These are phyloP conservation scores for Plectosphaerella plurivora DNA, from an alignment of 2,329 filamentous ascomycete species.

Conservation along the genomic window DNA sequence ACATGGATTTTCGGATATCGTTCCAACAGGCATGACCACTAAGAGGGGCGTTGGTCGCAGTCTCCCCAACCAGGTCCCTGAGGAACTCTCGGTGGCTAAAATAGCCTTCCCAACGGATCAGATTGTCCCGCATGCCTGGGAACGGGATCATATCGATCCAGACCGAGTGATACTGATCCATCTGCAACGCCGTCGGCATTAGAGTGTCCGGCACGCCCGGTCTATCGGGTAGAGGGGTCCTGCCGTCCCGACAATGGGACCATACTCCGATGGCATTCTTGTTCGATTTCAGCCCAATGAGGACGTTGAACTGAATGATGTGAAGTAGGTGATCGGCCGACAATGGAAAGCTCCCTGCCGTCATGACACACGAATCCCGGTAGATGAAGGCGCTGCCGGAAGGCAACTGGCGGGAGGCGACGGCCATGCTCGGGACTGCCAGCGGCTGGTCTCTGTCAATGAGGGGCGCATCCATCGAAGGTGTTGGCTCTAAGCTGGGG, in stretches of 20 bases:
- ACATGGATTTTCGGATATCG: background rate
- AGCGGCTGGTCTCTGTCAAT: background rate
- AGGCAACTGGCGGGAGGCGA: background rate
- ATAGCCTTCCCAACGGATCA: background rate
- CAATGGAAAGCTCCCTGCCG: background rate
- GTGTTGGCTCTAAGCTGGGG: background rate
- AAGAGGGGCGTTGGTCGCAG: background rate
- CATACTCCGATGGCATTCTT: background rate
- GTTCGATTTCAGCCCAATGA: background rate
- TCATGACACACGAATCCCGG: too few species aligned
- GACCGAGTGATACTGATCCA: background rate
- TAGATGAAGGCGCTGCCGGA: too few species aligned
- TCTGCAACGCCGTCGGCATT: background rate
- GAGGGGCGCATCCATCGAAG: background rate
- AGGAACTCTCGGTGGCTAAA: background rate
- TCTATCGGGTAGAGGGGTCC: background rate
- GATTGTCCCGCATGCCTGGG: background rate
- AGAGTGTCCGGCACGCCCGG: slow-evolving; percentile 4
- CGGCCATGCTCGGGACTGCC: background rate
- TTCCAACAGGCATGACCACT: background rate
- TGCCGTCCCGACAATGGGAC: background rate
- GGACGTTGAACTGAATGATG: background rate
- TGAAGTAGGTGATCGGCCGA: background rate
- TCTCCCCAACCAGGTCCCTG: background rate
- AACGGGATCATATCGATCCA: background rate